Conservation (phyloP, 768 basidiomycete genomes). For the Termitomyces sp. region DNA sequence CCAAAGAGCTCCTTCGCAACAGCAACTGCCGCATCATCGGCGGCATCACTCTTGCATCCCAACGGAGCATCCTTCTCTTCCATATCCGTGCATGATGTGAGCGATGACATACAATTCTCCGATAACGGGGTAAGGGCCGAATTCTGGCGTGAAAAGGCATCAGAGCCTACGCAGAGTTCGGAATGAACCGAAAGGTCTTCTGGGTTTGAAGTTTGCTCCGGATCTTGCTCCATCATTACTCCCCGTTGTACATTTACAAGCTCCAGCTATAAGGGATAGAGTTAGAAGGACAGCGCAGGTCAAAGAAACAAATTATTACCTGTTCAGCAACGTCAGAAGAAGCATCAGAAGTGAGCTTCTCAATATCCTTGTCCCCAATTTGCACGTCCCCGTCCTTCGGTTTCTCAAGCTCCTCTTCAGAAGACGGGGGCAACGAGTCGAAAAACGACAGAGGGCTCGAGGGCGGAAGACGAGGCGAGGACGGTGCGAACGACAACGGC, state of each 20-base stretch:
- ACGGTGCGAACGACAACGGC: conserved; percentile 16
- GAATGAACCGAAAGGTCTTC: not conserved
- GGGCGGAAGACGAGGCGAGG: conserved; percentile 17
- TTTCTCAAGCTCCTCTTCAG: not conserved
- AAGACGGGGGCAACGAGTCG: conserved; percentile 1
- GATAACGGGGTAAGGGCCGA: not conserved
- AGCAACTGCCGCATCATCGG: not conserved
- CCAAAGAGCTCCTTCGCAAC: not conserved
- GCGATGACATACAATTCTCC: not conserved
- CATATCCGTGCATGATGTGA: no score
- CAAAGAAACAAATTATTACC: not conserved
- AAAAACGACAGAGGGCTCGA: conserved; percentile 14
- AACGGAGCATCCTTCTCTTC: not conserved
- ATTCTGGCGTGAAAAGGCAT: not conserved
- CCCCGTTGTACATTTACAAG: not conserved
- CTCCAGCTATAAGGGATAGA: not conserved
- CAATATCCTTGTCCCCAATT: not conserved
- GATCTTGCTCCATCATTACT: not conserved
- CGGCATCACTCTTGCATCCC: not conserved
- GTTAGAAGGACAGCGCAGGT: no score
- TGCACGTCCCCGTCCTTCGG: not conserved
- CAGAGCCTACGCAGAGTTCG: not conserved
- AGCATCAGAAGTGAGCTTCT: not conserved
- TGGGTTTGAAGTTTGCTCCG: not conserved
- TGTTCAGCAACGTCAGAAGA: not conserved